Conservation (phyloP, 140 eudicot genomes). For the Stevia rebaudiana region DNA sequence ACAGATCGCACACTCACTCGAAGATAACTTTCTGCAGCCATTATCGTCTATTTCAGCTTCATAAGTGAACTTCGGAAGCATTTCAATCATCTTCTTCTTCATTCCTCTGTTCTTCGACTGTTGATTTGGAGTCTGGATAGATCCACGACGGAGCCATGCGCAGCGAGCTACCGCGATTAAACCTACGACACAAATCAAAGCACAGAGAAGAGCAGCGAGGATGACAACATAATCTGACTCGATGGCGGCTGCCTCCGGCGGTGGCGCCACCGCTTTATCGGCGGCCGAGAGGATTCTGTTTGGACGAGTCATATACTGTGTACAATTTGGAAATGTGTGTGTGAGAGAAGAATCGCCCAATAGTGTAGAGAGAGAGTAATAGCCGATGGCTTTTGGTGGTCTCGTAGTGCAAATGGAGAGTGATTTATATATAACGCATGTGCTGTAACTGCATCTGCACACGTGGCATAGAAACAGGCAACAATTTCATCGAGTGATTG, state of each 20-base stretch:
- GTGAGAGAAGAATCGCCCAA: too few relatives aligned
- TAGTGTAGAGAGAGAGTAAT: too few relatives aligned
- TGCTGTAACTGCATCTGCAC: too few relatives aligned
- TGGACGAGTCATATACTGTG: conserved; percentile 17
- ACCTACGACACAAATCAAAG: conserved; percentile 34
- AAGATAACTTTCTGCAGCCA: neutral
- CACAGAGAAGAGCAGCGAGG: conserved; percentile 46
- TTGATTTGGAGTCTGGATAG: neutral
- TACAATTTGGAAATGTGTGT: too few relatives aligned
- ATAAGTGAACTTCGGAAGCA: conserved; percentile 31
- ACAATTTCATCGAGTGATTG: too few relatives aligned
- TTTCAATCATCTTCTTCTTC: conserved; percentile 33
- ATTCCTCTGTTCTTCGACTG: conserved; percentile 28
- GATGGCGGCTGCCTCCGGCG: conserved; percentile 28
- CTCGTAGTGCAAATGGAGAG: too few relatives aligned
- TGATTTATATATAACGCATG: too few relatives aligned
- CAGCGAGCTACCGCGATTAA: conserved; percentile 46
- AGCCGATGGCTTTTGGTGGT: too few relatives aligned
- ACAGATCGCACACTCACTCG: too few relatives aligned
- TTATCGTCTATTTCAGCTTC: neutral
- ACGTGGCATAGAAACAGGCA: too few relatives aligned
- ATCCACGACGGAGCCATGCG: conserved; percentile 44
- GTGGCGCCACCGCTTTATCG: conserved; percentile 21
- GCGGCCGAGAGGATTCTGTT: conserved; percentile 20
- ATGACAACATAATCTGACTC: conserved; percentile 40